Evolutionary conservation across 306 rosid genomes (phyloP).

Genomic region (Ceratonia siliqua): DNA sequence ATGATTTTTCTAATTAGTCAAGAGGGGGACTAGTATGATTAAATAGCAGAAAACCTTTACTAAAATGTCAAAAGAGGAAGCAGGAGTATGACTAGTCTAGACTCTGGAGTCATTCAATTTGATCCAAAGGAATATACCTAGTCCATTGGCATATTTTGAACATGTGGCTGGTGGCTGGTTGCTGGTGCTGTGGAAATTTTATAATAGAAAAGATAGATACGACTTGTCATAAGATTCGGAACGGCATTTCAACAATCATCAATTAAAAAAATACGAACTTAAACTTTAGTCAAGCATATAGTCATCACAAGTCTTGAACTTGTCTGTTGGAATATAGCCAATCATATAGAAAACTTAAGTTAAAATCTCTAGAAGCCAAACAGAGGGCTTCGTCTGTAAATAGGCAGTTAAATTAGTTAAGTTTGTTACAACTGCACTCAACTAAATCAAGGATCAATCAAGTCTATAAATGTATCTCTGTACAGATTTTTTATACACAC

Average conservation of each 20-base stretch:
- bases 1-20: not conserved
- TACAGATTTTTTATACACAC: no score
- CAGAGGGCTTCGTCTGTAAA: no score
- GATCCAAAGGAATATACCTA: not conserved
- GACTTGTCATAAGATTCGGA: not conserved
- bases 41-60: not conserved
- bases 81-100: not conserved
- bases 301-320: not conserved
- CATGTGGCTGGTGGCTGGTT: no score
- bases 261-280: not conserved
- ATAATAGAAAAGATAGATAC: not conserved
- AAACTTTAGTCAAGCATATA: not conserved
- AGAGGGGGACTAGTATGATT: not conserved
- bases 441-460: no score
- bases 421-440: no score
- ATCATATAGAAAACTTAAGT: no score
- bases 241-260: not conserved
- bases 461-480: no score
- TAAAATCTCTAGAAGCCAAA: no score
- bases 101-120: not conserved
- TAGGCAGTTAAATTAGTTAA: no score
- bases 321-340: no score
- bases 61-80: not conserved
- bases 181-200: not conserved
- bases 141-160: not conserved